Conservation (phyloP, 108 stramenopile genomes). For the Aurantiochytrium sp. region DNA sequence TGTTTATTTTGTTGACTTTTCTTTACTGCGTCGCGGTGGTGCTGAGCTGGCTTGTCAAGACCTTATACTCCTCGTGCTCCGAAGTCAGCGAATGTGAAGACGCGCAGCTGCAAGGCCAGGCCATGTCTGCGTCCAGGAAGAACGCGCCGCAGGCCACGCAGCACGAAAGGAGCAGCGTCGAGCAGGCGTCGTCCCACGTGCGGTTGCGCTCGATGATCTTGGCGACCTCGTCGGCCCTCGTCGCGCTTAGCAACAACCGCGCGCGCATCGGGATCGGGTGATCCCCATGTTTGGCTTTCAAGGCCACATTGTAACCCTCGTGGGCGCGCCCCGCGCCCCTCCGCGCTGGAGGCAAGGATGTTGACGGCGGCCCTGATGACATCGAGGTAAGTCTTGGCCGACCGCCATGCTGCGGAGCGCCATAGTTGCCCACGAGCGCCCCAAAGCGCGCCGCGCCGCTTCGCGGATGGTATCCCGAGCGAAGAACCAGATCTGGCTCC, state of each 20-base stretch:
- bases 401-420: not conserved
- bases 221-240: not conserved
- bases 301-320: too few relatives aligned
- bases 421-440: not conserved
- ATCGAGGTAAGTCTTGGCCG: too few relatives aligned
- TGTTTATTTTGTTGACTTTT: too few relatives aligned
- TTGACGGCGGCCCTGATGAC: too few relatives aligned
- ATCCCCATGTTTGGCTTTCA: too few relatives aligned
- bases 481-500: not conserved
- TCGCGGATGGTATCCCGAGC: not conserved
- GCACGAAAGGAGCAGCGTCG: not conserved
- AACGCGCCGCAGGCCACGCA: not conserved
- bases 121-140: conserved; percentile 5
- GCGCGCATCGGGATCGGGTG: not conserved
- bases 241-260: not conserved
- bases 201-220: not conserved
- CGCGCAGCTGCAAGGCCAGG: not conserved
- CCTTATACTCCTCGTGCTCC: not conserved
- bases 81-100: not conserved
- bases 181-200: not conserved
- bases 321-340: too few relatives aligned
- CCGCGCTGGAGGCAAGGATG: too few relatives aligned
- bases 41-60: not conserved
- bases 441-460: not conserved
- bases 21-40: too few relatives aligned